Evolutionary conservation across 2,329 filamentous ascomycete species (phyloP).

Genomic region (Epichloe baconii): DNA sequence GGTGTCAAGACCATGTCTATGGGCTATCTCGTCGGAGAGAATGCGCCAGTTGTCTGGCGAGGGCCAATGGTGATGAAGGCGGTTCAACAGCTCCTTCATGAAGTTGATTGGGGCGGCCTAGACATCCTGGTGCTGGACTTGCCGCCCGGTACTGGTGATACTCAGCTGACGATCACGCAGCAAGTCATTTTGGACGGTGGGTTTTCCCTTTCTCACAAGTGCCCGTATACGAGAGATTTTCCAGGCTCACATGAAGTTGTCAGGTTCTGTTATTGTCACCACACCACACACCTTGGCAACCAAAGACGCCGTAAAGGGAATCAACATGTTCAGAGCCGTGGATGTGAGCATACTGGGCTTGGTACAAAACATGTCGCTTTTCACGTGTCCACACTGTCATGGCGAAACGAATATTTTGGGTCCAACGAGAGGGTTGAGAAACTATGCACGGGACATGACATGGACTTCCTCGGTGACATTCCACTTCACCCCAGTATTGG

Average conservation of each 20-base stretch:
- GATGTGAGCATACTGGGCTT: constrained; percentile 71
- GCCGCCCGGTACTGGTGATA: constrained; percentile 89
- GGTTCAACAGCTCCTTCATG: constrained; percentile 84
- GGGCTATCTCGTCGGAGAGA: constrained; percentile 76
- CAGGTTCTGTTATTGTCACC: constrained; percentile 72
- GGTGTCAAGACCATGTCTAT: constrained; percentile 98
- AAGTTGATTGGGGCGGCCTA: constrained; percentile 84
- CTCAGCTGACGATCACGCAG: constrained; percentile 92
- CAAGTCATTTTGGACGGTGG: constrained; percentile 77
- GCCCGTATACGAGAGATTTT: not conserved
- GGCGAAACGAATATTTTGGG: constrained; percentile 62
- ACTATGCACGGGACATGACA: constrained; percentile 57
- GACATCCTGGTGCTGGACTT: constrained; percentile 85
- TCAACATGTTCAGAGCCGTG: constrained; percentile 85
- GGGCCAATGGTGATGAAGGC: constrained; percentile 98
- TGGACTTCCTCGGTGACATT: constrained; percentile 79
- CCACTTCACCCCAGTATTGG: constrained; percentile 79
- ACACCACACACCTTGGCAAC: constrained; percentile 90
- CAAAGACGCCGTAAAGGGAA: constrained; percentile 81
- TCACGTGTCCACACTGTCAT: constrained; percentile 66
- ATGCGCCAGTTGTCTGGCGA: constrained; percentile 82
- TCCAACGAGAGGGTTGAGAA: constrained; percentile 48
- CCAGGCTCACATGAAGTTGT: not conserved
- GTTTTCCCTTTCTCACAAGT: constrained; percentile 7
- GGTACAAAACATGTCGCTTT: constrained; percentile 85